Evolutionary conservation across 2,329 filamentous ascomycete genomes (phyloP).

Genomic region (Chaetomiaceae sp.): DNA sequence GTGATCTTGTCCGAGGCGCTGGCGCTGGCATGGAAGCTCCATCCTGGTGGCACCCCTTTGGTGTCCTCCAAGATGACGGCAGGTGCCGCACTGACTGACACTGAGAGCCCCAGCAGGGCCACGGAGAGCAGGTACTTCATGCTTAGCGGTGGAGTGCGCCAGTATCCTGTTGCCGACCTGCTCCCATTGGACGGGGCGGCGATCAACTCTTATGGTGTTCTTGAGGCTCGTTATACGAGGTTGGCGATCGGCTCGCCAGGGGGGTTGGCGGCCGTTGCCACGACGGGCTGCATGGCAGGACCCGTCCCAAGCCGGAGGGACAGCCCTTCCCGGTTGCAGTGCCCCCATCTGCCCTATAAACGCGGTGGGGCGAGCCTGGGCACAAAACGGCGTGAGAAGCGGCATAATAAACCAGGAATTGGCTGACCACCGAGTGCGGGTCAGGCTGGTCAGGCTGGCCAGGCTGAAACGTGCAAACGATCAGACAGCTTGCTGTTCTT

Average conservation of each 20-base stretch:
- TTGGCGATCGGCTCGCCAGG: not conserved
- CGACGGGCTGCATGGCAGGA: too few relatives aligned
- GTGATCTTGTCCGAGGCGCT: constrained; percentile 24
- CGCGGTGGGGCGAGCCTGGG: too few relatives aligned
- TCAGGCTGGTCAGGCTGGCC: too few relatives aligned
- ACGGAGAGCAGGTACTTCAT: constrained; percentile 14
- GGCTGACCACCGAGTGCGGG: not conserved
- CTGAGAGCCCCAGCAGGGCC: constrained; percentile 12
- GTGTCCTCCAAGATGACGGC: constrained; percentile 21
- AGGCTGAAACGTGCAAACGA: not conserved
- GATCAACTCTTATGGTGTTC: not conserved
- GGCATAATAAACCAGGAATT: not conserved
- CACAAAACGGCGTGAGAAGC: too few relatives aligned
- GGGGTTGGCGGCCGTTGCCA: too few relatives aligned
- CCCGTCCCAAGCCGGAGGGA: too few relatives aligned
- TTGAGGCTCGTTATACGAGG: not conserved
- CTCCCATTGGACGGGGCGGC: not conserved
- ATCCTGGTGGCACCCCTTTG: constrained; percentile 24
- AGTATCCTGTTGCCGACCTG: not conserved
- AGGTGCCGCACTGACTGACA: constrained; percentile 9
- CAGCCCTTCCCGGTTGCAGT: too few relatives aligned
- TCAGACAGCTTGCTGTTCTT: not conserved
- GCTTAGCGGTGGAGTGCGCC: not conserved
- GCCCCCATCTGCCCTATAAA: too few relatives aligned
- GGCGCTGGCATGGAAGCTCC: constrained; percentile 24